These are phyloP conservation scores for Pythium brachiatum DNA, from an alignment of 352 stramenopile genomes.

Conservation along the genomic window DNA sequence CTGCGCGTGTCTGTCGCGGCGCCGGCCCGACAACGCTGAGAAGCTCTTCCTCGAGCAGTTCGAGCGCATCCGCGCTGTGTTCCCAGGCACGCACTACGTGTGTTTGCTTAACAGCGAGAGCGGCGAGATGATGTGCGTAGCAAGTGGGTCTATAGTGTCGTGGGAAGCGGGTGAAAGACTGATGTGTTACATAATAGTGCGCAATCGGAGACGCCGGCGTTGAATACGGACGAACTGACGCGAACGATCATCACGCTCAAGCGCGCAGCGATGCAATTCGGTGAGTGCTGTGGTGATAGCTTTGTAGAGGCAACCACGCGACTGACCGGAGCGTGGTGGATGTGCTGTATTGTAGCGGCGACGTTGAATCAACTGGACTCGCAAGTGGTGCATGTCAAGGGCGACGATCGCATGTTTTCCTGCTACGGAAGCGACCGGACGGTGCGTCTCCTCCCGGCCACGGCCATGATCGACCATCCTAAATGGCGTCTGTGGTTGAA, in stretches of 20 bases:
- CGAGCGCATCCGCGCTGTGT: constrained; percentile 65
- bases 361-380: constrained; percentile 83
- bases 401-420: constrained; percentile 82
- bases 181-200: constrained; percentile 37
- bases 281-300: too few species aligned
- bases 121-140: constrained; percentile 78
- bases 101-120: constrained; percentile 74
- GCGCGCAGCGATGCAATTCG: constrained; percentile 76
- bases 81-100: constrained; percentile 77
- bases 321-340: not conserved
- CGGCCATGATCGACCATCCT: too few species aligned
- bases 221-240: constrained; percentile 77
- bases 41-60: constrained; percentile 75
- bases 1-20: constrained; percentile 70
- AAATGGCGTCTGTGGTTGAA: not conserved
- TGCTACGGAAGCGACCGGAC: constrained; percentile 76
- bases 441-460: constrained; percentile 26
- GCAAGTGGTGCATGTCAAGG: constrained; percentile 81
- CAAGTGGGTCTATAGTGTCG: too few species aligned
- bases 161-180: too few species aligned
- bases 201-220: constrained; percentile 58
- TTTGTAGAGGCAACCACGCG: not conserved
- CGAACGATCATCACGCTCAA: constrained; percentile 80
- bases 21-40: constrained; percentile 48
- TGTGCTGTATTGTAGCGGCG: constrained; percentile 35